These are phyloP conservation scores for Yamadazyma endophytica DNA, from an alignment of 805 yeast species.

Conservation along the genomic window DNA sequence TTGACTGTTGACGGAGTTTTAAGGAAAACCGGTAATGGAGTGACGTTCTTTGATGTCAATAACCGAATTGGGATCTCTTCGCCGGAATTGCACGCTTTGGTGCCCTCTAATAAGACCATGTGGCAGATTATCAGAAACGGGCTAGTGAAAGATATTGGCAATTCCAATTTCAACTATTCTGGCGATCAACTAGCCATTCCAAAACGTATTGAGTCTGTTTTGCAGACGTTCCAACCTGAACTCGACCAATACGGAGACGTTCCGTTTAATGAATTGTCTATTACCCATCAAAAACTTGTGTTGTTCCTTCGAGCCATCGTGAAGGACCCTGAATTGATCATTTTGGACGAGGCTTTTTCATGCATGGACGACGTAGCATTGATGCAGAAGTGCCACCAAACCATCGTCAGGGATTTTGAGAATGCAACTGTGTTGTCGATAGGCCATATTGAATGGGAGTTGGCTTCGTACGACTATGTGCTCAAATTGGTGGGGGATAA, in stretches of 20 bases:
- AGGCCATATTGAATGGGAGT: constrained; percentile 80
- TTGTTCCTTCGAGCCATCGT: constrained; percentile 74
- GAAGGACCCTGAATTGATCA: constrained; percentile 71
- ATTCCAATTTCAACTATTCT: constrained; percentile 44
- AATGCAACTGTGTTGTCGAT: constrained; percentile 69
- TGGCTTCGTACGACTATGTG: constrained; percentile 61
- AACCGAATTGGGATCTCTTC: constrained; percentile 78
- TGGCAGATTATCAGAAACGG: constrained; percentile 69
- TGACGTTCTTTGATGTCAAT: constrained; percentile 76
- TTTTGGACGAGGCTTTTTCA: constrained; percentile 89
- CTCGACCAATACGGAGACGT: constrained; percentile 26
- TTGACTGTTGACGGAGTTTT: constrained; percentile 61
- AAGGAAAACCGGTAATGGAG: constrained; percentile 67
- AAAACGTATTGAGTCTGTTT: constrained; percentile 7
- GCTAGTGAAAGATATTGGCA: constrained; percentile 53
- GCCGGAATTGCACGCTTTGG: constrained; percentile 90
- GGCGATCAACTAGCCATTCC: constrained; percentile 37
- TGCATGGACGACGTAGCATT: constrained; percentile 67
- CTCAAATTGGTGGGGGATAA: constrained; percentile 29
- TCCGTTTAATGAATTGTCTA: constrained; percentile 50
- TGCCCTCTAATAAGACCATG: constrained; percentile 54
- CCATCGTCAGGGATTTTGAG: constrained; percentile 17
- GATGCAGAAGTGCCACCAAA: constrained; percentile 28
- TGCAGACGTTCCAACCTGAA: constrained; percentile 4
- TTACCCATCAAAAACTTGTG: constrained; percentile 75